Conservation (phyloP, 129 eudicot species). For the Pittosporum tobira region DNA sequence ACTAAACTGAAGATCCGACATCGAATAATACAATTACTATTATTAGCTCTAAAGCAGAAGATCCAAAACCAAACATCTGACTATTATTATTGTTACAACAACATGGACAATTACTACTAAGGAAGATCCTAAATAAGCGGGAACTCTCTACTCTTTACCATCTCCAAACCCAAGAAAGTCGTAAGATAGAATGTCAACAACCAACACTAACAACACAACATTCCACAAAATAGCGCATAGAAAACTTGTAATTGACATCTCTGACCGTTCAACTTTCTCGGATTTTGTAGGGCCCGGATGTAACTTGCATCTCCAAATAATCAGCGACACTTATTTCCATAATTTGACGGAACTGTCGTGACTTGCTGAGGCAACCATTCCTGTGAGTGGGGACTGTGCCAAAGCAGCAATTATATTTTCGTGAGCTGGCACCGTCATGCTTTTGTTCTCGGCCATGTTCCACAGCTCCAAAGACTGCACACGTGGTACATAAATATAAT, state of each 20-base stretch:
- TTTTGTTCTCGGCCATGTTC: slow-evolving; percentile 94
- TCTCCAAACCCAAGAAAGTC: background rate
- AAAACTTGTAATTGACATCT: background rate
- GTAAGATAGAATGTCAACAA: background rate
- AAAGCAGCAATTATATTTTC: slow-evolving; percentile 72
- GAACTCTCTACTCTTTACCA: background rate
- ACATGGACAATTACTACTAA: background rate
- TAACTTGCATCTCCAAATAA: too few species aligned
- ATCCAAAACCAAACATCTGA: background rate
- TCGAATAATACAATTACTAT: too few species aligned
- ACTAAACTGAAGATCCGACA: too few species aligned
- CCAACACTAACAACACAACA: background rate
- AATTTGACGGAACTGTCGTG: slow-evolving; percentile 81
- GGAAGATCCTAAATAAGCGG: background rate
- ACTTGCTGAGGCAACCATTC: slow-evolving; percentile 92
- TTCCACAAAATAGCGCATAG: background rate
- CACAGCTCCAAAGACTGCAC: slow-evolving; percentile 82
- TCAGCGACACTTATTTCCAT: slow-evolving; percentile 50
- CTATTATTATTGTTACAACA: background rate
- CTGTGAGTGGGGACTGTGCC: slow-evolving; percentile 74
- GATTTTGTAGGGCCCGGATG: background rate
- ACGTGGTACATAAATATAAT: slow-evolving; percentile 4
- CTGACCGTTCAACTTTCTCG: background rate
- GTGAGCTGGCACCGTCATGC: slow-evolving; percentile 86
- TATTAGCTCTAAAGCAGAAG: background rate